Evolutionary conservation across 1,139 yeast species (phyloP).

Genomic region (Magnusiomyces ingens): DNA sequence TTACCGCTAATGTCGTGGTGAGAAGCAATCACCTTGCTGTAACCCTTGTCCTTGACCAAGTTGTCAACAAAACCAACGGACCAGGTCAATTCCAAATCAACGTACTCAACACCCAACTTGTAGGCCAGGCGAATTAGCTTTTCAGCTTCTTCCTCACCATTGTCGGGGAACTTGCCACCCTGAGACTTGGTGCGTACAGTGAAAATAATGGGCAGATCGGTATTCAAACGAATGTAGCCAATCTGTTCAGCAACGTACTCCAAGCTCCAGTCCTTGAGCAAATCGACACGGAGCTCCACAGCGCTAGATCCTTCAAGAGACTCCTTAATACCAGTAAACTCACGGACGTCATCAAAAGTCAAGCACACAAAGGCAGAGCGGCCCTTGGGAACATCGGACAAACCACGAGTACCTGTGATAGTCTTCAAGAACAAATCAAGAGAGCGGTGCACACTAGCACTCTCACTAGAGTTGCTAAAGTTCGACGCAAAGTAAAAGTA

Average conservation of each 20-base stretch:
- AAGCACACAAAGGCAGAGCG: constrained; percentile 70
- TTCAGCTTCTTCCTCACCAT: constrained; percentile 42
- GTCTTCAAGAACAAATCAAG: constrained; percentile 53
- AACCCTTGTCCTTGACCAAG: constrained; percentile 45
- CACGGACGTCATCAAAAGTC: constrained; percentile 45
- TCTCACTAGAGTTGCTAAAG: constrained; percentile 49
- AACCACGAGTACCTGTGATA: constrained; percentile 52
- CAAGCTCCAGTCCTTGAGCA: constrained; percentile 42
- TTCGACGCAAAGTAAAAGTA: constrained; percentile 72
- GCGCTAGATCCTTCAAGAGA: constrained; percentile 60
- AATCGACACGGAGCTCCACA: constrained; percentile 76
- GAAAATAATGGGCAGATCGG: constrained; percentile 72
- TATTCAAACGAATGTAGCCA: constrained; percentile 55
- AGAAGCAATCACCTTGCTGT: constrained; percentile 72
- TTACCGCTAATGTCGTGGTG: constrained; percentile 65
- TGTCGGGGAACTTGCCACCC: constrained; percentile 74
- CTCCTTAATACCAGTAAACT: constrained; percentile 45
- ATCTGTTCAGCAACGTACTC: constrained; percentile 67
- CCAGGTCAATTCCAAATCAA: constrained; percentile 47
- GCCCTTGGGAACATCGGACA: constrained; percentile 39
- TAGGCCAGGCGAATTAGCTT: constrained; percentile 55
- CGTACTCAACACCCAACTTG: constrained; percentile 50
- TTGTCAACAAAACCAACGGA: constrained; percentile 39
- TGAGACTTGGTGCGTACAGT: constrained; percentile 73
- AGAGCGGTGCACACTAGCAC: constrained; percentile 50